These are phyloP conservation scores for Boletus speciosus DNA, from an alignment of 768 basidiomycete species.

Conservation along the genomic window DNA sequence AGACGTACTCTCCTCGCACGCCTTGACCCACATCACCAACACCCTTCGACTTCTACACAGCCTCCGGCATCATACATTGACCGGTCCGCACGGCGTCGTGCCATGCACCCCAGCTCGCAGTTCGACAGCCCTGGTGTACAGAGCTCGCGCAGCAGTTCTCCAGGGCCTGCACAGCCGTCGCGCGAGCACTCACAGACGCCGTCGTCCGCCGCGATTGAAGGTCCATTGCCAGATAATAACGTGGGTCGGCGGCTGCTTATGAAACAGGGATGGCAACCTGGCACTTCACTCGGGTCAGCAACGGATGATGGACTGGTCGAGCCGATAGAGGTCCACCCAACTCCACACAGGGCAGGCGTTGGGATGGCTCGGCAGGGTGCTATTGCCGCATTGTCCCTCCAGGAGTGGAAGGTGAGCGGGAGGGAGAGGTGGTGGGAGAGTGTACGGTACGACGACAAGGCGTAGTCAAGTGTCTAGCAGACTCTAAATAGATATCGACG, in stretches of 20 bases:
- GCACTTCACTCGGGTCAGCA: slow-evolving; percentile 35
- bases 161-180: slow-evolving; percentile 7
- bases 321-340: slow-evolving; percentile 50
- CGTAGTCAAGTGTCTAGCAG: not conserved
- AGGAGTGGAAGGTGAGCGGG: slow-evolving; percentile 33
- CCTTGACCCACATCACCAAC: slow-evolving; percentile 32
- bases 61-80: slow-evolving; percentile 47
- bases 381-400: slow-evolving; percentile 1
- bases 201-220: slow-evolving; percentile 14
- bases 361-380: slow-evolving; percentile 37
- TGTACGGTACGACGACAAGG: not conserved
- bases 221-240: slow-evolving; percentile 54
- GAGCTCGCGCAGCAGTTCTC: slow-evolving; percentile 21
- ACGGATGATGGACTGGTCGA: slow-evolving; percentile 43
- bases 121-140: slow-evolving; percentile 52
- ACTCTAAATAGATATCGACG: slow-evolving; percentile 15
- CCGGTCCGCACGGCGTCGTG: slow-evolving; percentile 68
- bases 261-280: slow-evolving; percentile 78
- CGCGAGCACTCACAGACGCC: slow-evolving; percentile 23
- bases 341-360: slow-evolving; percentile 49
- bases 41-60: slow-evolving; percentile 8
- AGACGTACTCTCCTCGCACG: slow-evolving; percentile 61
- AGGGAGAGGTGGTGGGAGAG: slow-evolving; percentile 40
- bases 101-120: slow-evolving; percentile 49
- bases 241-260: slow-evolving; percentile 65